A percentile compares a stretch with the other conserved stretches of the same genome.
Evolutionary conservation across 2,329 filamentous ascomycete genomes (phyloP).

Genomic region (Alternaria solani): DNA sequence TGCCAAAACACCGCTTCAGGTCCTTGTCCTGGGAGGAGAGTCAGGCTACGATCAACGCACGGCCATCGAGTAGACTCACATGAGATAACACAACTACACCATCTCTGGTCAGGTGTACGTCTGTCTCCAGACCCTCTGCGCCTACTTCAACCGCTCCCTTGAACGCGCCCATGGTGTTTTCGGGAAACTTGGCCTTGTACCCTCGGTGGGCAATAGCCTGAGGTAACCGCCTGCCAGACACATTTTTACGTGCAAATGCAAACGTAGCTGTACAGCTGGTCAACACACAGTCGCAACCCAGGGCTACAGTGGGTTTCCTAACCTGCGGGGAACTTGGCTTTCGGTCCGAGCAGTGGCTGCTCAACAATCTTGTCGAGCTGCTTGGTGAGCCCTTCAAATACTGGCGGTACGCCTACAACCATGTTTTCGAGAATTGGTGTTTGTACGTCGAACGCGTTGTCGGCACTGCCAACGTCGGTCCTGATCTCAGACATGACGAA

Average conservation of each 20-base stretch:
- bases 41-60: constrained; percentile 11
- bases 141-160: constrained; percentile 75
- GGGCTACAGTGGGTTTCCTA: constrained; percentile 8
- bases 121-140: constrained; percentile 85
- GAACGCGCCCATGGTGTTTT: constrained; percentile 87
- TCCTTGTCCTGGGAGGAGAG: constrained; percentile 67
- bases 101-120: constrained; percentile 83
- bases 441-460: constrained; percentile 36
- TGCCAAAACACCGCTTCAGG: constrained; percentile 82
- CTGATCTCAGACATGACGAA: constrained; percentile 31
- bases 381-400: constrained; percentile 46
- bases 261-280: constrained; percentile 42
- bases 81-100: constrained; percentile 86
- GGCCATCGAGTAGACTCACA: constrained; percentile 56
- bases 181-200: constrained; percentile 78
- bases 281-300: constrained; percentile 16
- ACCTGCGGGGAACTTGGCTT: constrained; percentile 39
- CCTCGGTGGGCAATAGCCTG: constrained; percentile 82
- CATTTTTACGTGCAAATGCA: constrained; percentile 46
- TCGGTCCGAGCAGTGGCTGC: constrained; percentile 45
- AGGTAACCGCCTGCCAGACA: constrained; percentile 59
- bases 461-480: constrained; percentile 11
- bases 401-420: constrained; percentile 48
- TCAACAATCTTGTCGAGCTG: constrained; percentile 47
- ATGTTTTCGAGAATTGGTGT: constrained; percentile 49